Base-by-base conservation (phyloP, 306 rosid species). In the Malus sieversii region DNA sequence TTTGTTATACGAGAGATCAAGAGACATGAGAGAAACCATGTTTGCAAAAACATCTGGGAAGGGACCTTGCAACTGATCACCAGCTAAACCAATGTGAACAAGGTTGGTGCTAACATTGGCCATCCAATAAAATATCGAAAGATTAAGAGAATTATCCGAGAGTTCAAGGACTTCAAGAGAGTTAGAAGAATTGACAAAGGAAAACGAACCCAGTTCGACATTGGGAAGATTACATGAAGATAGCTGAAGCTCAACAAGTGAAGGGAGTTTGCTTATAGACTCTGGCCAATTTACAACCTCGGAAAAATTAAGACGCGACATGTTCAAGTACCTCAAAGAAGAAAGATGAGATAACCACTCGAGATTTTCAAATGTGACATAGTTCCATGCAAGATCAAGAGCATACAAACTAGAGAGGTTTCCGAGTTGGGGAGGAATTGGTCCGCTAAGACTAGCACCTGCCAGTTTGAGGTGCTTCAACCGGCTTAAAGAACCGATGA, bases 341-440 rank as follows among this genome's bases (percentile, higher is more conserved):
- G 82, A 72, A 35, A 72, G 57, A 71, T 60, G 66, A 9, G 77
- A 63, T 65, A 72, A 64, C 82, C 82, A 78, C 69, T 78, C 73
- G 4, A 72, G 82, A 40, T 78, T 45, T 16, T 35, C 30, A 5
- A 64, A 27, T 0, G n/a, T 40, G 3, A 78, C 64, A 52, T 20
- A 2, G 64, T 75, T 80, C 25, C 0, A 0, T 4, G 73, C 16
- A 11, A 80, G 79, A 57, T 77, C 66, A 59, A 81, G 84, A 59
- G 57, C 57, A 23, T 65, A 51, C 46, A 81, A 59, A 15, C 19
- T 2, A 8, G 78, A 55, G 20, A 77, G 81, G 27, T 81, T 81
- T 46, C 78, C 72, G 11, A 81, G 74, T 12, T 72, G 67, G 19
- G n/a, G 38, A 18, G 78, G 71, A 46, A 77, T 57, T 14, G 66